Conservation (phyloP, 1,284 basidiomycete species). For the Ustilago crameri region DNA sequence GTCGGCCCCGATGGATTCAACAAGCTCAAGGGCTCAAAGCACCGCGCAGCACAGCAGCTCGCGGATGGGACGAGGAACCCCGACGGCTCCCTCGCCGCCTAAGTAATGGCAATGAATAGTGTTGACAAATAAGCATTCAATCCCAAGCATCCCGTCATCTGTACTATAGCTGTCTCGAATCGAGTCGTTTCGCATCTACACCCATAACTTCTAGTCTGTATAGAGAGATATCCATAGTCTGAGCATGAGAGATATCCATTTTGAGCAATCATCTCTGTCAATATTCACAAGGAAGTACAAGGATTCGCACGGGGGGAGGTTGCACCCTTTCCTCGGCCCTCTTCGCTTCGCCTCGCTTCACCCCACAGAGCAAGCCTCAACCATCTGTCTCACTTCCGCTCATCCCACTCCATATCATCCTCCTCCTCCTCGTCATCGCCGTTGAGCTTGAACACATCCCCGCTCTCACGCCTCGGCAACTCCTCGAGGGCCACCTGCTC, state of each 20-base stretch:
- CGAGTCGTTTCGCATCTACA: neutral
- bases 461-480: neutral
- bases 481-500: constrained; percentile 18
- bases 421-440: constrained; percentile 18
- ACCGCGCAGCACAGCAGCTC: constrained; percentile 41
- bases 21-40: constrained; percentile 48
- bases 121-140: too few species aligned
- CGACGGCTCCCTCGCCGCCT: constrained; percentile 20
- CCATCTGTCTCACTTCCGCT: neutral
- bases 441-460: constrained; percentile 1
- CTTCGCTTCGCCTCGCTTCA: neutral
- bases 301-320: too few species aligned
- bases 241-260: too few species aligned
- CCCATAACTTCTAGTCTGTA: neutral
- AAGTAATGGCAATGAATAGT: too few species aligned
- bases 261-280: too few species aligned
- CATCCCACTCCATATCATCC: constrained; percentile 38
- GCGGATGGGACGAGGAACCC: constrained; percentile 25
- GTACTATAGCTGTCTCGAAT: neutral
- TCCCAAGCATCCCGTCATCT: neutral
- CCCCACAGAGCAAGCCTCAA: neutral
- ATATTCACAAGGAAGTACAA: too few species aligned
- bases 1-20: constrained; percentile 41
- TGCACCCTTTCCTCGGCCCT: neutral
- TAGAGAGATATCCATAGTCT: neutral